Evolutionary conservation across 2,329 filamentous ascomycete genomes (phyloP), one percentile per base, ranked within the genome.

Genomic region (Colletotrichum kahawae): DNA sequence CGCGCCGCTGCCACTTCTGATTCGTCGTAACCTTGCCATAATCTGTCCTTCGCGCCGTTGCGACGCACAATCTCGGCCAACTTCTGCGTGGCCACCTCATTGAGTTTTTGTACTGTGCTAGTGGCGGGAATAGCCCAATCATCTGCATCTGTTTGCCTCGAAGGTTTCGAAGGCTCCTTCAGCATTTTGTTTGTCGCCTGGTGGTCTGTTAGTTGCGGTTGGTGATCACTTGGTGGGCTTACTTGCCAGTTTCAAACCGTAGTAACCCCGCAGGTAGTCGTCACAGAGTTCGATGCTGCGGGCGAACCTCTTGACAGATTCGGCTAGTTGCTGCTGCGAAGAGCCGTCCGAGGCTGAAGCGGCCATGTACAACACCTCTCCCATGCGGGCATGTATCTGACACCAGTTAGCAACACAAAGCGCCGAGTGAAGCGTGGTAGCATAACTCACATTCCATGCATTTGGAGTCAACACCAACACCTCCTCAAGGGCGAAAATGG

Each of bases 241-340:
- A 80, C 90, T 80, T 84, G 95, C 93, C 84, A 96, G 83, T 83
- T 96, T 97, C 75, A 99, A 87, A 8, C 97, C 97, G 84, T 98
- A 98, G 83, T 95, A 98, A 1, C 96, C 97, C 76, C 97, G 92
- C 76, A 98, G 85, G 82, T 98, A 98, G 82, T 95, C 93, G 79
- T 98, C 95, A 81, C 97, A 98, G 67, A 99, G 90, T 85, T 99
- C 97, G 78, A 98, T 92, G 81, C 95, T 97, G 79, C 97, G 92
- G 82, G 94, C 95, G 84, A 98, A 98, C 78, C 96, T 92, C 82
- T 95, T 94, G 69, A 98, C 84, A 7, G 95, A 93, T 81, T 96
- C 94, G 57, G 90, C 88, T 70, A 97, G 86, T 79, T 91, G 87
- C 82, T 89, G 90, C 57, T 87, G 84, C 4, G 85, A 81, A 33